A percentile compares a stretch with the other conserved stretches of the same genome.
phyloP scores from a whole-genome alignment of 2,329 filamentous ascomycete genomes.

The Diaporthe ilicicola region DNA sequence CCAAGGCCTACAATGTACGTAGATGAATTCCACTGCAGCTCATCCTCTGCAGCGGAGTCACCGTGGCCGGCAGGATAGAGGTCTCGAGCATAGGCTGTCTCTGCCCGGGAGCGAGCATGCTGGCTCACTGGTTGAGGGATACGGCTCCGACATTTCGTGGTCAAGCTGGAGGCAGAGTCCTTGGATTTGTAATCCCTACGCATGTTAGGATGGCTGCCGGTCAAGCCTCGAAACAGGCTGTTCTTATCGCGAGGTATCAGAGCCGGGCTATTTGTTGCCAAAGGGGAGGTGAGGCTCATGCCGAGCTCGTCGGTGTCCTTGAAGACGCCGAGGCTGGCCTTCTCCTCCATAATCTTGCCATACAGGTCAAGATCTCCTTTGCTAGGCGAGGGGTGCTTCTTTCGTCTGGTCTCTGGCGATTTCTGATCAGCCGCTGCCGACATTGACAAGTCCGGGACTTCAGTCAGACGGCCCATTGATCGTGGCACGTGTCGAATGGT shows the following conservation, averaged over 20 bases:
- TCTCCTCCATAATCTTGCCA: conserved; percentile 32
- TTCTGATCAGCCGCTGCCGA: not conserved
- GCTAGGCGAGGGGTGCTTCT: conserved; percentile 57
- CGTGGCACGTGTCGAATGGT: conserved; percentile 35
- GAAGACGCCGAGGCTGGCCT: conserved; percentile 22
- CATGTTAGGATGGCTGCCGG: conserved; percentile 10
- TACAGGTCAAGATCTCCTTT: conserved; percentile 51
- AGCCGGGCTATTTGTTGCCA: not conserved
- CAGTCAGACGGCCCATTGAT: conserved; percentile 31
- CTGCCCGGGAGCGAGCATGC: conserved; percentile 25
- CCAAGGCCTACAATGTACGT: conserved; percentile 26
- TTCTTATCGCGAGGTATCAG: conserved; percentile 43
- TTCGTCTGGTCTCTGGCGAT: conserved; percentile 33
- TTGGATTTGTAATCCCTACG: conserved; percentile 14
- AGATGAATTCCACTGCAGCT: conserved; percentile 43
- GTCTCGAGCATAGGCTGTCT: conserved; percentile 27
- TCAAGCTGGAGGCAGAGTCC: not conserved
- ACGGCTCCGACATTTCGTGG: conserved; percentile 30
- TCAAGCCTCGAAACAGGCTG: conserved; percentile 33
- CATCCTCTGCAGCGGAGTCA: conserved; percentile 38
- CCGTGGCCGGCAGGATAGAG: conserved; percentile 26
- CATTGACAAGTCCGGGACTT: not conserved
- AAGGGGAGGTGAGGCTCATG: conserved; percentile 28
- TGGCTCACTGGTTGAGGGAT: conserved; percentile 37
- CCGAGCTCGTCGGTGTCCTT: conserved; percentile 43